phyloP scores from a whole-genome alignment of 2,329 filamentous ascomycete genomes.

The Epicoccum nigrum region DNA sequence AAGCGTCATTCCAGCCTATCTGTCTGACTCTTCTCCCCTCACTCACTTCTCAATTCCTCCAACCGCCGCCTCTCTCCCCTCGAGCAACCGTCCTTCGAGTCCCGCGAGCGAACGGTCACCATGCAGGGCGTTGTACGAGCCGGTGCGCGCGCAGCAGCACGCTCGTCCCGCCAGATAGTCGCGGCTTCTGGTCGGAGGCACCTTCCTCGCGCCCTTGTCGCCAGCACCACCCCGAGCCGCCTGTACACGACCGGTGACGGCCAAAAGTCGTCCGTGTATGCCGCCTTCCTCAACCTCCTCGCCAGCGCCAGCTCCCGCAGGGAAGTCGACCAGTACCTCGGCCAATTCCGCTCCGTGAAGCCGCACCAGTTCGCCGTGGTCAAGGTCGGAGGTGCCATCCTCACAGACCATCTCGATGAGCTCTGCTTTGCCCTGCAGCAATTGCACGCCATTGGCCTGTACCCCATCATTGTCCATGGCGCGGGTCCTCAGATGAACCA shows the following conservation, averaged over 20 bases:
- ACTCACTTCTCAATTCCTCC: conserved; percentile 29
- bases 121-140: conserved; percentile 49
- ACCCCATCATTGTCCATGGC: conserved; percentile 94
- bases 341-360: conserved; percentile 94
- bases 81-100: conserved; percentile 29
- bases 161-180: conserved; percentile 43
- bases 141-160: conserved; percentile 45
- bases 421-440: conserved; percentile 88
- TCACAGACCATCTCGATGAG: conserved; percentile 92
- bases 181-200: conserved; percentile 32
- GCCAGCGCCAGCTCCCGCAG: conserved; percentile 96
- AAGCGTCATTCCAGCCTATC: conserved; percentile 27
- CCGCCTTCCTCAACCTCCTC: conserved; percentile 85
- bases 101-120: conserved; percentile 34
- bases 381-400: conserved; percentile 95
- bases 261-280: conserved; percentile 51
- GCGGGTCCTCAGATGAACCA: conserved; percentile 94
- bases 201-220: conserved; percentile 42
- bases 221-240: conserved; percentile 35
- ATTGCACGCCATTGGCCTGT: conserved; percentile 91
- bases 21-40: conserved; percentile 23
- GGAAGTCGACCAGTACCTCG: conserved; percentile 96
- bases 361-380: conserved; percentile 98
- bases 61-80: conserved; percentile 21
- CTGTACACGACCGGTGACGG: conserved; percentile 43